Percentiles rank a stretch among this genome's conserved stretches.
Conservation (phyloP, 2,329 filamentous ascomycete genomes). For the Aureobasidium vineae region DNA sequence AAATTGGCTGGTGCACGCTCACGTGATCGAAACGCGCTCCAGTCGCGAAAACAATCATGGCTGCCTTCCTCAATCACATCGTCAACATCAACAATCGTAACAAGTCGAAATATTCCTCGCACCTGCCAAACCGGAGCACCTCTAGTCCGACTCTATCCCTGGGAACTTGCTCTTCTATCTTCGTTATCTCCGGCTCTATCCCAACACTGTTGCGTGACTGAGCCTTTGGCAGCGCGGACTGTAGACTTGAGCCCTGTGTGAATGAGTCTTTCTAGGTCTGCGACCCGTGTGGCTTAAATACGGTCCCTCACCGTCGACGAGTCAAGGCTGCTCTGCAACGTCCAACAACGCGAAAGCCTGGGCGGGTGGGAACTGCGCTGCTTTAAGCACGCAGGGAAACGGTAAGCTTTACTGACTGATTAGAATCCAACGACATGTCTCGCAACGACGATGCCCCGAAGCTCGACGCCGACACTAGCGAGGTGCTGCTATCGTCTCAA, state of each 20-base stretch:
- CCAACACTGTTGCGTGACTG: slow-evolving; percentile 19
- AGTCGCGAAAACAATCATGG: background rate
- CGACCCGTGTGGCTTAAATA: background rate
- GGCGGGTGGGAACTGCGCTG: slow-evolving; percentile 22
- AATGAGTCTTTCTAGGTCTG: slow-evolving; percentile 3
- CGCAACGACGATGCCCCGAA: background rate
- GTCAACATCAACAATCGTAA: background rate
- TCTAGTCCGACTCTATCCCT: slow-evolving; percentile 12
- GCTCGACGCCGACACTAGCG: background rate
- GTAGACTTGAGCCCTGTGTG: slow-evolving; percentile 12
- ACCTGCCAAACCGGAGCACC: background rate
- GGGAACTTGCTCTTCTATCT: background rate
- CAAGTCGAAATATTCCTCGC: background rate
- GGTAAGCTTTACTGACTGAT: slow-evolving; percentile 9
- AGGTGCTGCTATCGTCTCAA: background rate
- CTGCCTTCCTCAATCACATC: background rate
- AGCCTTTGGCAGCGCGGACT: slow-evolving; percentile 3
- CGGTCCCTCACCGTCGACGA: background rate
- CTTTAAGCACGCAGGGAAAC: slow-evolving; percentile 14
- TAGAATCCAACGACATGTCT: background rate
- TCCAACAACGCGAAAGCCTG: slow-evolving; percentile 17
- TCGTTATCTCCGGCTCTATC: slow-evolving; percentile 13
- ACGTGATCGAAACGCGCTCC: background rate
- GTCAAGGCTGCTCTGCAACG: slow-evolving; percentile 18
- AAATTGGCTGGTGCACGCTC: background rate